Base-by-base conservation (phyloP, 164 flowering plant species). In the Piper longum region DNA sequence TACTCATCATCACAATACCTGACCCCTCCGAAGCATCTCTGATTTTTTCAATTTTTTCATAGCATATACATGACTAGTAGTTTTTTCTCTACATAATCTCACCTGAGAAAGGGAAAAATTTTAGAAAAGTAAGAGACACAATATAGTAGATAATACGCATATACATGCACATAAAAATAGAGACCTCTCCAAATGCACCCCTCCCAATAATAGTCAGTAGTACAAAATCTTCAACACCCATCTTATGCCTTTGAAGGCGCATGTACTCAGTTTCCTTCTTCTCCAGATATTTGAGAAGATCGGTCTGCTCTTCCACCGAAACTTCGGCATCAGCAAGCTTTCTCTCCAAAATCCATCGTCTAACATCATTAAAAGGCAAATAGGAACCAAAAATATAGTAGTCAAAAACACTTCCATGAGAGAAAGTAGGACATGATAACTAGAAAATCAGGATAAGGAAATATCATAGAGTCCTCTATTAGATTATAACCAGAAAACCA, bases 111-210 rank as follows among this genome's bases (percentile, higher is more conserved):
- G 54, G 39, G 59, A 13, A 14, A 14, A 40, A 9, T 54, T 36
- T 44, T 16, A 41, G 42, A 45, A 14, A 18, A 19, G 12, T 48
- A 3, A 48, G 11, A 48, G 52, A 14, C 52, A 12, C 7, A 2
- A 5, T 48, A 48, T 48, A 48, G 11, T 11, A 44, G 36, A 26
- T 26, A 26, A 57, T 1, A 57, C 4, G 19, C 36, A 57, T 2
- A 13, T 8, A 48, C 12, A 48, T 48, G 52, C 52, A 18, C 19
- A 65, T 42, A 41, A 54, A 56, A 51, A 63, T 7, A 70, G 11
- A 57, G 40, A 79, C 82, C 78, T 79, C 82, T 9, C 82, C 82
- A 69, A 79, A 79, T 59, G 82, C 82, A 71, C 82, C 82, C 63
- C 77, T 73, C 68, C 82, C 82, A 62, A 79, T 79, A 17, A 79